Percentiles rank a stretch among this genome's conserved stretches.
phyloP scores from a whole-genome alignment of 495 filamentous ascomycete species.

The Aspergillus leporis region DNA sequence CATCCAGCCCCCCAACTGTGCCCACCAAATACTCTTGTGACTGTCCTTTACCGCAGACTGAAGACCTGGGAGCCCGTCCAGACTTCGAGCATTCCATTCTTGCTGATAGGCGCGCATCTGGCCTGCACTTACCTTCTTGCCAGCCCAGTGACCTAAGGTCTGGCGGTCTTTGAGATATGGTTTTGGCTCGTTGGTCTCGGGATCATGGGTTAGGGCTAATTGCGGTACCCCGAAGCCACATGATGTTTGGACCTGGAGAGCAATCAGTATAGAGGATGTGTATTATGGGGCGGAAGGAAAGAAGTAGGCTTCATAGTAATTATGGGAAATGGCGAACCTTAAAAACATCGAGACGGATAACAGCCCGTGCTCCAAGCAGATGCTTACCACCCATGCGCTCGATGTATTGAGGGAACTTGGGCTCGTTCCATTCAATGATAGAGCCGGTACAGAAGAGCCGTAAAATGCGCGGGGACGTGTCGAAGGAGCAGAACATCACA shows the following conservation, averaged over 20 bases:
- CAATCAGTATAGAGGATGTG: background rate
- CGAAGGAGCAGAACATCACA: conserved; percentile 71
- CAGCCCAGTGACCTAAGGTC: conserved; percentile 45
- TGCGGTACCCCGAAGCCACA: conserved; percentile 59
- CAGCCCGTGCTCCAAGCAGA: conserved; percentile 55
- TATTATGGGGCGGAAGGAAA: background rate
- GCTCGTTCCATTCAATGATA: conserved; percentile 59
- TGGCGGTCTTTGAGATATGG: conserved; percentile 42
- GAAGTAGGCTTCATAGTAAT: background rate
- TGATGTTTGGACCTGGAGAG: conserved; percentile 51
- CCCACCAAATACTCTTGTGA: conserved; percentile 13
- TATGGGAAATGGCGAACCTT: conserved; percentile 45
- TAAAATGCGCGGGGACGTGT: conserved; percentile 62
- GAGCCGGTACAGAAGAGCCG: conserved; percentile 67
- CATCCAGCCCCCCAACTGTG: conserved; percentile 18
- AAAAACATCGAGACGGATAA: conserved; percentile 65
- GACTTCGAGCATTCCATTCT: conserved; percentile 47
- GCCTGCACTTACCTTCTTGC: conserved; percentile 38
- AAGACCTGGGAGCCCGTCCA: conserved; percentile 57
- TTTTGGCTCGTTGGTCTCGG: conserved; percentile 21
- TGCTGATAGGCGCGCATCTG: conserved; percentile 46
- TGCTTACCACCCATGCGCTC: conserved; percentile 28
- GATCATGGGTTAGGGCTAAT: conserved; percentile 26
- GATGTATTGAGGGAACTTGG: conserved; percentile 21
- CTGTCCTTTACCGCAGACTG: conserved; percentile 31